Evolutionary conservation across 257 asterid genomes (phyloP).

Genomic region (Verbascum thapsus): DNA sequence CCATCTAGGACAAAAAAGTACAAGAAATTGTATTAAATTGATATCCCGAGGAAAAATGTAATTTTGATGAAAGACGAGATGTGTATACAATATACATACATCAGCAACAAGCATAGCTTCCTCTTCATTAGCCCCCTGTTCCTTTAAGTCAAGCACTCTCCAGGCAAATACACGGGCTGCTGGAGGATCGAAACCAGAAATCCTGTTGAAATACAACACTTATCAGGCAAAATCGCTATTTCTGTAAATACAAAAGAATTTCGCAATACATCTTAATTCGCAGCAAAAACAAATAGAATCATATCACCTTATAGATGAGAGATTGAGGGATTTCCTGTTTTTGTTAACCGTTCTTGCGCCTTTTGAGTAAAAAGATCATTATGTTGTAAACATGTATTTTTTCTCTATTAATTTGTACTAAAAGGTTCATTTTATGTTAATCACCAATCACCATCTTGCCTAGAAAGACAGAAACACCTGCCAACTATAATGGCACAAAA

Average conservation of each 20-base stretch:
- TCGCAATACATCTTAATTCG: constrained; percentile 1
- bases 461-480: background rate
- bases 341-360: background rate
- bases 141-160: constrained; percentile 88
- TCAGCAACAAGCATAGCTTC: constrained; percentile 77
- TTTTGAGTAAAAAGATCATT: background rate
- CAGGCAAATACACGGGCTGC: constrained; percentile 77
- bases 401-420: background rate
- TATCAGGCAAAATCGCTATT: background rate
- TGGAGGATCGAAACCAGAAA: constrained; percentile 75
- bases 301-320: background rate
- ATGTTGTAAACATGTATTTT: background rate
- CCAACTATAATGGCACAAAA: background rate
- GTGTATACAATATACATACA: constrained; percentile 56
- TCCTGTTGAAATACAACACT: constrained; percentile 42
- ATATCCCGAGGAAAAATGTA: background rate
- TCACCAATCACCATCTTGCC: background rate
- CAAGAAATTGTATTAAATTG: background rate
- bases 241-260: background rate
- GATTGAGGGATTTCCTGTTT: background rate
- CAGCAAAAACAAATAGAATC: constrained; percentile 14
- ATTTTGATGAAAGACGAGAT: background rate
- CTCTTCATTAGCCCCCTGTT: constrained; percentile 63
- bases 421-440: background rate
- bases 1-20: constrained; percentile 54